Conservation (phyloP, 768 basidiomycete genomes). For the Mycena floridula region DNA sequence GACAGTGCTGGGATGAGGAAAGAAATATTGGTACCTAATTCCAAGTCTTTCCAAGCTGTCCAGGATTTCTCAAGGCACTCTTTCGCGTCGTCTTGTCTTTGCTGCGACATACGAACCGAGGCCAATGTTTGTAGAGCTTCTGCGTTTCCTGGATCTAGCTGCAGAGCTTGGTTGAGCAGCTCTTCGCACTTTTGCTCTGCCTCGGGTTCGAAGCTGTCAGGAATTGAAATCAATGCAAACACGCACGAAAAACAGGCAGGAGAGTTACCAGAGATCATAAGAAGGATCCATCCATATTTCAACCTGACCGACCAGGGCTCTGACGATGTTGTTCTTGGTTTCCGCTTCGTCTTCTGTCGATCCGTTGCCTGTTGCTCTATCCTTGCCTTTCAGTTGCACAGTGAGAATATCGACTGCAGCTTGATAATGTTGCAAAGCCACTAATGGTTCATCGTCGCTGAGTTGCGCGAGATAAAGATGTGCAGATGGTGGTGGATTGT, state of each 20-base stretch:
- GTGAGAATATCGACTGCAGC: slow-evolving; percentile 70
- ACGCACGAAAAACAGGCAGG: neutral
- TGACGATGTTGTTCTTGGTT: slow-evolving; percentile 60
- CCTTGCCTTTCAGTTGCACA: slow-evolving; percentile 70
- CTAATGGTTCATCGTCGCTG: slow-evolving; percentile 66
- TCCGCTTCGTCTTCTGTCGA: slow-evolving; percentile 48
- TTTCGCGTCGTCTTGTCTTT: slow-evolving; percentile 77
- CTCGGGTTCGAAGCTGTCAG: slow-evolving; percentile 65
- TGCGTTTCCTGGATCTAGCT: slow-evolving; percentile 65
- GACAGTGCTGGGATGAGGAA: neutral
- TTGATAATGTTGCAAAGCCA: slow-evolving; percentile 71
- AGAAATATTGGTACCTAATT: slow-evolving; percentile 31
- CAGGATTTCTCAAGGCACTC: slow-evolving; percentile 62
- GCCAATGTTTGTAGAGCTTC: slow-evolving; percentile 80
- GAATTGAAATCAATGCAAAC: neutral
- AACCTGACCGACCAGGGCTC: slow-evolving; percentile 82
- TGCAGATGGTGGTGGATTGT: slow-evolving; percentile 68
- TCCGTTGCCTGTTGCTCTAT: slow-evolving; percentile 33
- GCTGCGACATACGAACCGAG: slow-evolving; percentile 85
- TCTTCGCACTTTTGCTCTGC: slow-evolving; percentile 81
- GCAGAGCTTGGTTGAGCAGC: slow-evolving; percentile 65
- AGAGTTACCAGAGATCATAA: slow-evolving; percentile 75
- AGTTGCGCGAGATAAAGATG: slow-evolving; percentile 89
- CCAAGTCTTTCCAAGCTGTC: slow-evolving; percentile 64
- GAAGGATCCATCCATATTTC: slow-evolving; percentile 96